Evolutionary conservation across 768 basidiomycete species (phyloP).

Genomic region (Tricholoma terreum): DNA sequence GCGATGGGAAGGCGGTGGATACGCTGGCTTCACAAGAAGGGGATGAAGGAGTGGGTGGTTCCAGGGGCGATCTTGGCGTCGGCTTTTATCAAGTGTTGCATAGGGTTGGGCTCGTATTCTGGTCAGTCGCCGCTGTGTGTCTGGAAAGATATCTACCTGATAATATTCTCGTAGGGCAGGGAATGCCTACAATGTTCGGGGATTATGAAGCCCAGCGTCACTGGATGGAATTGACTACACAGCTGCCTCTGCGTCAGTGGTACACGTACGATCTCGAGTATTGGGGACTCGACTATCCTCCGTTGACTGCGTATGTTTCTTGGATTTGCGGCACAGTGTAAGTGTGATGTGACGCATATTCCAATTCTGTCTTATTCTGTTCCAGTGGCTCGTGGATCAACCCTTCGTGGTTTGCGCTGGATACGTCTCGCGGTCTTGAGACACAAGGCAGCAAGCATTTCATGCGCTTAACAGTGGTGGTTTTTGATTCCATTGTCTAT

Average conservation of each 20-base stretch:
- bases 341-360: slow-evolving; percentile 23
- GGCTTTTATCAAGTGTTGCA: slow-evolving; percentile 59
- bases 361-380: not conserved
- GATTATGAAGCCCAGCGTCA: slow-evolving; percentile 94
- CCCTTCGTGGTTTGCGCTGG: slow-evolving; percentile 68
- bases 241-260: slow-evolving; percentile 75
- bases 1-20: slow-evolving; percentile 62
- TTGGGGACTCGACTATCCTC: slow-evolving; percentile 96
- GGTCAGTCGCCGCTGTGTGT: slow-evolving; percentile 48
- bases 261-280: slow-evolving; percentile 86
- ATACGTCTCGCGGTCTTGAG: slow-evolving; percentile 71
- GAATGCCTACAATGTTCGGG: slow-evolving; percentile 79
- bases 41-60: slow-evolving; percentile 56
- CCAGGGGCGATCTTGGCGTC: slow-evolving; percentile 53
- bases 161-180: slow-evolving; percentile 44
- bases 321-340: slow-evolving; percentile 80
- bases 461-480: slow-evolving; percentile 77
- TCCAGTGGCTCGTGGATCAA: slow-evolving; percentile 37
- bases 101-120: slow-evolving; percentile 79
- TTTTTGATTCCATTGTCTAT: slow-evolving; percentile 69
- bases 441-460: slow-evolving; percentile 62
- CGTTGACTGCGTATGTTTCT: slow-evolving; percentile 85
- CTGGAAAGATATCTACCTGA: not conserved
- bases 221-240: slow-evolving; percentile 90
- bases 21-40: slow-evolving; percentile 76